Base-by-base conservation (phyloP, 805 yeast genomes). In the Debaryomyces hansenii region DNA sequence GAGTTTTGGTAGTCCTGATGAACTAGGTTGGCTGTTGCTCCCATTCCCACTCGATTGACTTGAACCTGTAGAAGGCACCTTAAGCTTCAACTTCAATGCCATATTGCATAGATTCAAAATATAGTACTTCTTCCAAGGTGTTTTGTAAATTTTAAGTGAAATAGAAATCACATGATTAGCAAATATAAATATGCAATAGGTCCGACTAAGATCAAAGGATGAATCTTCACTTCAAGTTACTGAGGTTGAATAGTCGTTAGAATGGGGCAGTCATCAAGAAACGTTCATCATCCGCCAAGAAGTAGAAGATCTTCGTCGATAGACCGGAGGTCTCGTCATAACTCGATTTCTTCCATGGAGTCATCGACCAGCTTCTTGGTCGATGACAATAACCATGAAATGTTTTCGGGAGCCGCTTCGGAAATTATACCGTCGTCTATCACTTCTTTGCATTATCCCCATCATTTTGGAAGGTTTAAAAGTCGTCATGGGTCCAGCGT, bases 371-470 rank as follows among this genome's bases (percentile, higher is more conserved):
- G 59, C 45, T 50, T 49, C 21, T 56, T 67, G 15, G 48, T 66
- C 20, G 87, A 84, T 44, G 88, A 81, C 41, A 85, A 85, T 60
- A 80, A 70, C 56, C 74, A 80, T 15, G 95, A 87, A 61, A 81
- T 85, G 70, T 87, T 78, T 62, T 82, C 88, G 2, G 95, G 95
- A 43, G 91, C 87, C 1, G 85, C 87, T 0, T 79, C 87, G 2
- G 89, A 84, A 52, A 78, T 82, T 39, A 80, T 87, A 37, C 95
- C 95, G 2, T 82, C 90, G 15, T 85, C 92, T 1, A 83, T 87
- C 50, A 80, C 88, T 0, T 80, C 90, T 2, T 84, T 87, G 59
- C 92, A 87, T 57, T 87, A 84, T 53, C 82, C 82, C 18, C 86
- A 82, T 58, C 82, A 77, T 37, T 72, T 79, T 45, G 64, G 68